Evolutionary conservation across 768 basidiomycete species (phyloP).

Genomic region (Macrocybe gigantea): DNA sequence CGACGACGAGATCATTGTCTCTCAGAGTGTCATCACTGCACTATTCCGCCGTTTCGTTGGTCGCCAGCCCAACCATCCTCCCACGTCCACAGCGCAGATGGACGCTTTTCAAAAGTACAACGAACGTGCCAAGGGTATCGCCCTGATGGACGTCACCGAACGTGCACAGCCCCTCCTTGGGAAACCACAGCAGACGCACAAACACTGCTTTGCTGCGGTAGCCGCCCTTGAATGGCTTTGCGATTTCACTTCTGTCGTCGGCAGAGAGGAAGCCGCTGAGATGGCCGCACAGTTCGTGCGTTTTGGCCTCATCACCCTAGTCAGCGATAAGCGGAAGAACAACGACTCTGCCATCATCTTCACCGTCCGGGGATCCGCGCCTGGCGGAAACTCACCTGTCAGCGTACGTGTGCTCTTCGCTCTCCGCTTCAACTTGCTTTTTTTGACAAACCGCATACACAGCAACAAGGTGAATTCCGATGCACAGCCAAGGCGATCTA

Average conservation of each 20-base stretch:
- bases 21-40: conserved; percentile 88
- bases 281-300: conserved; percentile 98
- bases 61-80: conserved; percentile 73
- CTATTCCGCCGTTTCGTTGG: conserved; percentile 96
- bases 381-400: conserved; percentile 69
- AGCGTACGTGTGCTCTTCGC: conserved; percentile 40
- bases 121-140: conserved; percentile 71
- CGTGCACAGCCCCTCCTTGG: conserved; percentile 49
- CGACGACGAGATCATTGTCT: conserved; percentile 98
- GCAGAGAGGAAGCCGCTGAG: conserved; percentile 94
- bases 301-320: conserved; percentile 83
- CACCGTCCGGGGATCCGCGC: conserved; percentile 79
- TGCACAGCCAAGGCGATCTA: conserved; percentile 95
- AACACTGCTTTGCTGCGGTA: conserved; percentile 80
- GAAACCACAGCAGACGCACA: conserved; percentile 45
- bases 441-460: conserved; percentile 11
- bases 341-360: conserved; percentile 92
- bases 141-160: conserved; percentile 67
- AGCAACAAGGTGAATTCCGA: conserved; percentile 95
- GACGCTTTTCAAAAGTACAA: conserved; percentile 72
- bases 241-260: conserved; percentile 94
- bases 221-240: conserved; percentile 94
- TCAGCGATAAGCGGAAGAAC: conserved; percentile 87
- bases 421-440: not conserved
- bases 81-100: conserved; percentile 36